Conservation (phyloP, 106 monocot species). For the Phalaenopsis aphrodite region DNA sequence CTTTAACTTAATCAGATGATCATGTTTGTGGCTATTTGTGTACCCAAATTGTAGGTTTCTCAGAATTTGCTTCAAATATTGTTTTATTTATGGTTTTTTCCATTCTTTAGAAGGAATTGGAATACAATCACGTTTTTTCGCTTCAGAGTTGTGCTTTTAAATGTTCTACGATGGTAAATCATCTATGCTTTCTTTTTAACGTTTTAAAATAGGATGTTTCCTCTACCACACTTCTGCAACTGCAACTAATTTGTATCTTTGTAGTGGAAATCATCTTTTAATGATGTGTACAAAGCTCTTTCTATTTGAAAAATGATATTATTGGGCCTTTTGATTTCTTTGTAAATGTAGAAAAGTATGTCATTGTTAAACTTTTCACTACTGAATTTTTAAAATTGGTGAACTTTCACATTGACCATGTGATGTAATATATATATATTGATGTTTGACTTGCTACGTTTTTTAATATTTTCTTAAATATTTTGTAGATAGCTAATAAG, state of each 20-base stretch:
- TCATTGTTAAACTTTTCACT: neutral
- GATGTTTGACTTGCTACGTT: neutral
- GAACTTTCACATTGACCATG: neutral
- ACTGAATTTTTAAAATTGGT: neutral
- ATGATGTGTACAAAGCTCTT: neutral
- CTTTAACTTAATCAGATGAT: neutral
- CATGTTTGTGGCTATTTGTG: neutral
- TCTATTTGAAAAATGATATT: neutral
- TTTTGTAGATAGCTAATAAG: neutral
- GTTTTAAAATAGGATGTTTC: neutral
- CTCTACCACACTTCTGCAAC: neutral
- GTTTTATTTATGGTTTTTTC: neutral
- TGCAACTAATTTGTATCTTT: neutral
- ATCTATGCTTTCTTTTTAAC: neutral
- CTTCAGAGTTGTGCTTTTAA: neutral
- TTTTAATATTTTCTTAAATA: neutral
- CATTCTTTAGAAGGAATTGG: neutral
- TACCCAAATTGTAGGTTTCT: neutral
- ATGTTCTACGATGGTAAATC: neutral
- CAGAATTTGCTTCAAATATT: neutral
- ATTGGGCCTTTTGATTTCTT: neutral
- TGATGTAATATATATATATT: neutral
- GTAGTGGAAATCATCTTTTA: neutral
- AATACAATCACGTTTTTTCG: neutral
- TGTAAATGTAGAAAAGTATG: neutral